Evolutionary conservation across 208 protist species (phyloP).

Genomic region (Crithidia bombi): DNA sequence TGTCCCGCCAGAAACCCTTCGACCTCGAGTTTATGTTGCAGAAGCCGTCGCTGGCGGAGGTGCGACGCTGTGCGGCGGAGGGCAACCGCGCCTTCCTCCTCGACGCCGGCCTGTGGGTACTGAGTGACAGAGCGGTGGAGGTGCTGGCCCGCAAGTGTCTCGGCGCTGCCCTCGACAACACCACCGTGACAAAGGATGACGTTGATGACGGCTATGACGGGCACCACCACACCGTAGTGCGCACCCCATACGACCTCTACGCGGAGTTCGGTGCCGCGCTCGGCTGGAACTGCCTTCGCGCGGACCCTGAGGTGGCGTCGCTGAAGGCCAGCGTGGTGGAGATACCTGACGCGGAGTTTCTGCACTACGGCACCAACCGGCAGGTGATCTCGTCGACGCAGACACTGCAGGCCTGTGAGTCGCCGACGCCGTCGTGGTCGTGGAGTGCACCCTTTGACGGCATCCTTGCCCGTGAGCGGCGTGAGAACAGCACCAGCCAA

Average conservation of each 20-base stretch:
- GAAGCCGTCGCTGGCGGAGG: constrained; percentile 46
- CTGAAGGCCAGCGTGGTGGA: constrained; percentile 45
- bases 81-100: constrained; percentile 28
- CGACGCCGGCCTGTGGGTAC: constrained; percentile 56
- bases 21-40: constrained; percentile 61
- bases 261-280: constrained; percentile 44
- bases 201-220: neutral
- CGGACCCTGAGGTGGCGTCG: constrained; percentile 11
- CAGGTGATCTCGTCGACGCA: constrained; percentile 44
- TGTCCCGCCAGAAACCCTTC: constrained; percentile 10
- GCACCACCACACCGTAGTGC: constrained; percentile 15
- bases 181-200: neutral
- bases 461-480: constrained; percentile 18
- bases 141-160: constrained; percentile 32
- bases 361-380: constrained; percentile 49
- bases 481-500: neutral
- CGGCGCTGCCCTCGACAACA: constrained; percentile 3
- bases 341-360: constrained; percentile 37
- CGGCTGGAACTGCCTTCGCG: constrained; percentile 19
- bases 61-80: constrained; percentile 19
- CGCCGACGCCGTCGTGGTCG: constrained; percentile 29
- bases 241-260: constrained; percentile 47
- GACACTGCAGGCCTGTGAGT: constrained; percentile 32
- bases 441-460: constrained; percentile 31
- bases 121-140: constrained; percentile 51